Percentiles rank a stretch among this genome's conserved stretches.
phyloP scores from a whole-genome alignment of 83 land plant genomes.

The Thuja plicata region DNA sequence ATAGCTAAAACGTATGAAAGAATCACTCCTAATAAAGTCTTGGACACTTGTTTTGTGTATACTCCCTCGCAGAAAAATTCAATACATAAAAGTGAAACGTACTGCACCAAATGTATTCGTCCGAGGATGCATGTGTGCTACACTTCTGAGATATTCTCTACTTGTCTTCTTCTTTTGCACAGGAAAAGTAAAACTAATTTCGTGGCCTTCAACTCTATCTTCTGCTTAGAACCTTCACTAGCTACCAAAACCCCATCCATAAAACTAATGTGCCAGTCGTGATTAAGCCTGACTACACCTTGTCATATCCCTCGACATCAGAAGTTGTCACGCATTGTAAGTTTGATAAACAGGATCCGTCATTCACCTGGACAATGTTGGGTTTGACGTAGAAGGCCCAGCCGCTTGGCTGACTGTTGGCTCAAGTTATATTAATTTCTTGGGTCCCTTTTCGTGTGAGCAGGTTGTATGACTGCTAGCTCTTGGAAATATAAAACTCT shows the following conservation, averaged over 20 bases:
- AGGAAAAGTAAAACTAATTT: constrained; percentile 71
- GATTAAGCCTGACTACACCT: constrained; percentile 77
- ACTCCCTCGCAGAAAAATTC: neutral
- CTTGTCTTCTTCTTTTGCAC: constrained; percentile 91
- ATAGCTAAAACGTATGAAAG: neutral
- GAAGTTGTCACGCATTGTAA: constrained; percentile 82
- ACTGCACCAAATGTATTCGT: constrained; percentile 98
- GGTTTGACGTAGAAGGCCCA: too few relatives aligned
- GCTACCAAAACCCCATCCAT: constrained; percentile 69
- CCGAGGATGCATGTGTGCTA: constrained; percentile 91
- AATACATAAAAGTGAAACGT: constrained; percentile 24
- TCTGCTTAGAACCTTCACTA: constrained; percentile 94
- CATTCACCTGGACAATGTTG: constrained; percentile 98
- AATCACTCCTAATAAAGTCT: neutral
- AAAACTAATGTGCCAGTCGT: constrained; percentile 83
- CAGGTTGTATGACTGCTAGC: too few relatives aligned
- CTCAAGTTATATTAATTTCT: too few relatives aligned
- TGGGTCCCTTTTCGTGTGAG: too few relatives aligned
- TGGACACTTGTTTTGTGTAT: neutral
- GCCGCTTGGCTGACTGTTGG: too few relatives aligned
- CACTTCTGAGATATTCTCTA: constrained; percentile 81
- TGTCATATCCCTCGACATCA: constrained; percentile 81
- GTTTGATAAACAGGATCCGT: constrained; percentile 93
- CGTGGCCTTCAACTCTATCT: constrained; percentile 76
- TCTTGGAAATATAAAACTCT: too few relatives aligned